Evolutionary conservation across 306 rosid genomes (phyloP), one percentile per base, ranked within the genome.

Genomic region (Vigna nakashimae): DNA sequence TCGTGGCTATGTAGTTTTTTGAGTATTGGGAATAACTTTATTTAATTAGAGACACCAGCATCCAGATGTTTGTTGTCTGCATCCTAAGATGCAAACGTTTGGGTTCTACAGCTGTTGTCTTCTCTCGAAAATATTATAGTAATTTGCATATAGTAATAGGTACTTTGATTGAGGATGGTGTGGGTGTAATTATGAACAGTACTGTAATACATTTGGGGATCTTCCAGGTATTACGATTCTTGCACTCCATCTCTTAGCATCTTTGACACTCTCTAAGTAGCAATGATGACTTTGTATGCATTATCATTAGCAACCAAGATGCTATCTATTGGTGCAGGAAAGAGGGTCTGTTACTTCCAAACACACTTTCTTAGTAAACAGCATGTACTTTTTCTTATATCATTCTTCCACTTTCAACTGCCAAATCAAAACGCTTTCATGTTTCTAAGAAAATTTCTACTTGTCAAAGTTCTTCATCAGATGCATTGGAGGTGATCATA

Each of bases 41-140:
- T 71, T 85, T 71, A 50, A 79, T 76, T 46, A 7, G 78, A 48
- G 65, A 81, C 86, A 76, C 85, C 84, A 79, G 55, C 84, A 79
- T 80, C 89, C 84, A 86, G 73, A 82, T 86, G 86, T 75, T 82
- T 9, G 18, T 80, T 82, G 89, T 86, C 89, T 79, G 74, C 81
- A 82, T 80, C 85, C 85, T 80, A 82, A 82, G 87, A 82, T 75
- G 84, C 89, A 86, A 80, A 76, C 78, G 52, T 76, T 74, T 85
- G 71, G 82, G 77, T 65, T 85, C 88, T 64, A 79, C 86, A 72
- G 67, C 83, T 67, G 62, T 76, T 79, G 89, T 86, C 83, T 86
- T 79, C 80, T 71, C 56, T 36, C 57, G 30, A 78, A 55, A 57
- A 73, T 22, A 80, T 46, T 71, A 50, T 36, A 58, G 17, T 34